Conservation (phyloP, 2,329 filamentous ascomycete species). For the Microascus cirrosus region DNA sequence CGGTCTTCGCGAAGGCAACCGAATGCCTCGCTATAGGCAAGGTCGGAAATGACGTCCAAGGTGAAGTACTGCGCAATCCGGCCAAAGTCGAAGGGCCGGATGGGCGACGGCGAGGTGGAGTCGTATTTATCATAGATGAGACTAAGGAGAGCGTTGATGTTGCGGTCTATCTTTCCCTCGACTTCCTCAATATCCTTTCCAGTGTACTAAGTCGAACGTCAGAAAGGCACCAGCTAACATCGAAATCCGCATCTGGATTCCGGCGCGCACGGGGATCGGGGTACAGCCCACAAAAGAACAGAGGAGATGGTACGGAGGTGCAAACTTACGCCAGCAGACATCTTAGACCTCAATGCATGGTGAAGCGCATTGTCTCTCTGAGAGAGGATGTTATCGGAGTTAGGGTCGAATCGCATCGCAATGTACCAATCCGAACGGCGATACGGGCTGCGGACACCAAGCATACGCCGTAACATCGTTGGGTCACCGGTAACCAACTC, state of each 20-base stretch:
- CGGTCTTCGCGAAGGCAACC: conserved; percentile 31
- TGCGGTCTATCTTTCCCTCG: conserved; percentile 35
- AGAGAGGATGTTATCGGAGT: conserved; percentile 42
- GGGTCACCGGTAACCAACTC: conserved; percentile 27
- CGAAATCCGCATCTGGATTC: background rate
- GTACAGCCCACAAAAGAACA: too few relatives aligned
- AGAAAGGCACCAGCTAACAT: background rate
- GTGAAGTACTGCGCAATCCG: conserved; percentile 37
- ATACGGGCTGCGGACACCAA: conserved; percentile 23
- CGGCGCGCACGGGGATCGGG: too few relatives aligned
- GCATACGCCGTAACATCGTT: conserved; percentile 23
- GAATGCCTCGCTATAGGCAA: conserved; percentile 36
- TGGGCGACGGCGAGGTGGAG: conserved; percentile 10
- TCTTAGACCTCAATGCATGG: conserved; percentile 28
- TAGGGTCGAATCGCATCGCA: conserved; percentile 37
- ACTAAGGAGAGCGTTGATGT: conserved; percentile 29
- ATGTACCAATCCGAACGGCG: conserved; percentile 31
- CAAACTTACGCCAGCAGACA: conserved; percentile 32
- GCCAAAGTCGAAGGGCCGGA: conserved; percentile 29
- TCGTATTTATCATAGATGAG: conserved; percentile 29
- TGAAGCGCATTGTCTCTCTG: conserved; percentile 33
- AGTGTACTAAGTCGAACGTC: conserved; percentile 21
- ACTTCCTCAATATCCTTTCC: conserved; percentile 40
- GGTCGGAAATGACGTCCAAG: conserved; percentile 38
- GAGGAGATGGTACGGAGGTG: too few relatives aligned